phyloP scores from a whole-genome alignment of 192 early-diverging fungal genomes.

The Coemansia sp. region DNA sequence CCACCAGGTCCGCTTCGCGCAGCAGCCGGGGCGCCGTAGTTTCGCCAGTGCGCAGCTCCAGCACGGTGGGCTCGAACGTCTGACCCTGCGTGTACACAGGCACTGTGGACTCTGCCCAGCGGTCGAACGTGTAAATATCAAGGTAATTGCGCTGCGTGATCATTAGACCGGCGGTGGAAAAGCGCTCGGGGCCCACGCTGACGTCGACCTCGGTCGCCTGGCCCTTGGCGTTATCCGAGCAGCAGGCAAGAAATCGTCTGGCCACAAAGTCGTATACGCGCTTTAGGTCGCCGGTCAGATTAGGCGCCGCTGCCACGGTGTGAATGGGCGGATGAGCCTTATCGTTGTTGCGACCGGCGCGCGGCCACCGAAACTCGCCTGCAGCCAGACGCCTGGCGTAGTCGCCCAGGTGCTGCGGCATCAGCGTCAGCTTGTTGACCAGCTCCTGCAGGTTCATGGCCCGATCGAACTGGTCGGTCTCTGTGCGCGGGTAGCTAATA shows the following conservation, averaged over 20 bases:
- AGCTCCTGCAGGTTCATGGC: conserved; percentile 67
- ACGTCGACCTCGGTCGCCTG: conserved; percentile 74
- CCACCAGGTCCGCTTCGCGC: conserved; percentile 84
- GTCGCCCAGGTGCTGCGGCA: conserved; percentile 21
- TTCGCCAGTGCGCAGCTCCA: conserved; percentile 63
- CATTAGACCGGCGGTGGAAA: conserved; percentile 67
- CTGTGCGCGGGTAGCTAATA: conserved; percentile 96
- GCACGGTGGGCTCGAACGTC: conserved; percentile 60
- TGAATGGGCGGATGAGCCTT: conserved; percentile 99
- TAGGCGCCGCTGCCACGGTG: conserved; percentile 62
- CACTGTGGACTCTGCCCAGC: conserved; percentile 74
- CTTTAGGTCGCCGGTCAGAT: conserved; percentile 63
- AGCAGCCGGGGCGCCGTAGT: conserved; percentile 76
- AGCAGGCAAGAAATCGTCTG: conserved; percentile 87
- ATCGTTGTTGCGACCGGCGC: conserved; percentile 85
- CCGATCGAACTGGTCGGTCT: conserved; percentile 86
- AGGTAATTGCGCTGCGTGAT: conserved; percentile 87
- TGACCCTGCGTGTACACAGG: conserved; percentile 71
- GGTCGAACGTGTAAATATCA: conserved; percentile 89
- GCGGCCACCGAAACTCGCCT: conserved; percentile 70
- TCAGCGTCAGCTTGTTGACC: conserved; percentile 60
- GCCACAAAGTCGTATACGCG: conserved; percentile 85
- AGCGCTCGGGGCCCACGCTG: conserved; percentile 69
- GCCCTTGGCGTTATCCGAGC: conserved; percentile 87
- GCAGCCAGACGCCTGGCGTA: conserved; percentile 58